A percentile compares a stretch with the other conserved stretches of the same genome.
Evolutionary conservation across 192 early-diverging fungal species (phyloP).

Genomic region (Backusella tuberculispora): DNA sequence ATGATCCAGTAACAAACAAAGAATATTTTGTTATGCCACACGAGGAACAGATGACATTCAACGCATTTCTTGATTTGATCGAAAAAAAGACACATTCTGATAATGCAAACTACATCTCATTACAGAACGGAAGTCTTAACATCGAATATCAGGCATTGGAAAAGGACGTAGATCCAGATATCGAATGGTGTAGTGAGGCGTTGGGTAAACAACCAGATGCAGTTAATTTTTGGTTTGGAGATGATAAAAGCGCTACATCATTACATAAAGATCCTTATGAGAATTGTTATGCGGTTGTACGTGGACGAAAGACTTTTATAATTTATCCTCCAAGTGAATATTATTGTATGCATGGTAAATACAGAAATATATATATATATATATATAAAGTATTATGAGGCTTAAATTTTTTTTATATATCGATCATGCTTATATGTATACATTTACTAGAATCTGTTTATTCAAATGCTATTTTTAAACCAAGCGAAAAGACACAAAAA

Average conservation of each 20-base stretch:
- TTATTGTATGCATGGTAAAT: constrained; percentile 53
- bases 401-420: neutral
- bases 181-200: constrained; percentile 49
- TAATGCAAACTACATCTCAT: constrained; percentile 50
- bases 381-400: neutral
- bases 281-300: constrained; percentile 55
- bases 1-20: constrained; percentile 33
- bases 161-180: constrained; percentile 45
- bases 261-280: constrained; percentile 61
- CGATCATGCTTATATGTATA: no score
- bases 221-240: constrained; percentile 60
- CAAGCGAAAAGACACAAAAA: constrained; percentile 11
- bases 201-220: constrained; percentile 48
- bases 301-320: constrained; percentile 53
- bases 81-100: constrained; percentile 23
- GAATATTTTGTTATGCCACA: constrained; percentile 55
- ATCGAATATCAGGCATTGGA: constrained; percentile 46
- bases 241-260: constrained; percentile 46
- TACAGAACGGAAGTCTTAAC: constrained; percentile 55
- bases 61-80: constrained; percentile 45
- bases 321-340: constrained; percentile 53
- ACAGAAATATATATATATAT: neutral
- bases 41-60: constrained; percentile 53
- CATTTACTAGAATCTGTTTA: constrained; percentile 13
- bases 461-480: constrained; percentile 26